Evolutionary conservation across 805 yeast genomes (phyloP), one percentile per base, ranked within the genome.

Genomic region (Kazachstania kunashirensis): DNA sequence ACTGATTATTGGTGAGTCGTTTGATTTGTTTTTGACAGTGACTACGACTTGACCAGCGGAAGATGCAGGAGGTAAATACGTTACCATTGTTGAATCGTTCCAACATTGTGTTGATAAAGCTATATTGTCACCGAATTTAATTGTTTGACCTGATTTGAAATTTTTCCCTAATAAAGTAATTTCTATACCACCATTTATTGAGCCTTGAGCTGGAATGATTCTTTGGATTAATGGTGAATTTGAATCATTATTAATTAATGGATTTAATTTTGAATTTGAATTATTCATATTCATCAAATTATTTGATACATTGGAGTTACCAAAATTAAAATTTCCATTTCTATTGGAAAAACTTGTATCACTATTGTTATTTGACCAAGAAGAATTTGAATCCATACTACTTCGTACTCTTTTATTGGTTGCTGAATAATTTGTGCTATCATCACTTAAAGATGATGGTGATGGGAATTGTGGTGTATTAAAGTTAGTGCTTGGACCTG

Each of bases 161-260:
- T 85, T 83, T 34, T 77, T 70, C 2, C 98, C 98, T 30, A 89
- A 66, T 33, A 89, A 63, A 0, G 97, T 89, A 7, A 89, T 84
- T 55, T 89, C 98, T 26, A 86, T 79, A 11, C 97, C 98, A 45
- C 98, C 98, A 44, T 95, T 70, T 11, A 85, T 71, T 5, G 96
- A 92, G 2, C 98, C 98, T 57, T 84, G 92, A 0, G 89, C 79
- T 1, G 98, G 98, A 40, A 92, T 86, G 11, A 89, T 79, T 41
- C 94, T 70, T 55, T 84, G 88, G 38, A 88, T 79, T 0, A 70
- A 55, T 2, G 92, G 89, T 21, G 33, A 20, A 25, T 33, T 27
- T 3, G 16, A 5, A 11, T 30, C 34, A 6, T 6, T n/a, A 3
- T n/a, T 19, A 3, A 6, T 4, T 12, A 19, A 16, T 6, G 5